Conservation (phyloP, 2,329 filamentous ascomycete species). For the Colletotrichum viniferum region DNA sequence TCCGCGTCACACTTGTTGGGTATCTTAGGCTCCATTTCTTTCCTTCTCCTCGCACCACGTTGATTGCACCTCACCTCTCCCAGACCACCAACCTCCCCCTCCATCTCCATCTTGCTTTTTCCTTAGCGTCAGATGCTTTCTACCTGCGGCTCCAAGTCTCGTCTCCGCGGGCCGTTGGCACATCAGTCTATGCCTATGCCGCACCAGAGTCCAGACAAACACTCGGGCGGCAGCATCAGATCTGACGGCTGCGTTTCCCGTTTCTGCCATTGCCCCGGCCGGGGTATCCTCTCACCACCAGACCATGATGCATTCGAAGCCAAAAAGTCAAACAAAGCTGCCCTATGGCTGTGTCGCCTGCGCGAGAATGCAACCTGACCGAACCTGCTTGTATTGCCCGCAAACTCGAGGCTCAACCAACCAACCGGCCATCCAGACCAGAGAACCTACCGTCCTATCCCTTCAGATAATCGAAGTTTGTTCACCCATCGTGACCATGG, state of each 20-base stretch:
- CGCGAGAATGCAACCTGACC: neutral
- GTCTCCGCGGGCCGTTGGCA: neutral
- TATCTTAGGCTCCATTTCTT: neutral
- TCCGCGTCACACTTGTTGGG: neutral
- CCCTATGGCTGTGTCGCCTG: neutral
- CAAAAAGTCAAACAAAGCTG: neutral
- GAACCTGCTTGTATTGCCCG: neutral
- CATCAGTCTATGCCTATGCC: neutral
- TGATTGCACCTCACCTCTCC: neutral
- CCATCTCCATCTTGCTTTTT: neutral
- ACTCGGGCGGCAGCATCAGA: neutral
- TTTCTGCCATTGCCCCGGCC: constrained; percentile 5
- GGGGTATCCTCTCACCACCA: constrained; percentile 1
- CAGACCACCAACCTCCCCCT: neutral
- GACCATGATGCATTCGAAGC: neutral
- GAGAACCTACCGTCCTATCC: neutral
- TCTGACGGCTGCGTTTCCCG: neutral
- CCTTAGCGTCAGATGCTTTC: neutral
- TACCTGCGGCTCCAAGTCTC: neutral
- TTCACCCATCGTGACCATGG: neutral
- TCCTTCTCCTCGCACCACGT: neutral
- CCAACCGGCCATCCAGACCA: neutral
- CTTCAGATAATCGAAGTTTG: neutral
- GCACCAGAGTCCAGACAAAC: neutral
- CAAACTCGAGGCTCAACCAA: neutral